Percentiles rank a stretch among this genome's conserved stretches.
Conservation (phyloP, 257 asterid genomes). For the Solanum sparsipilum region DNA sequence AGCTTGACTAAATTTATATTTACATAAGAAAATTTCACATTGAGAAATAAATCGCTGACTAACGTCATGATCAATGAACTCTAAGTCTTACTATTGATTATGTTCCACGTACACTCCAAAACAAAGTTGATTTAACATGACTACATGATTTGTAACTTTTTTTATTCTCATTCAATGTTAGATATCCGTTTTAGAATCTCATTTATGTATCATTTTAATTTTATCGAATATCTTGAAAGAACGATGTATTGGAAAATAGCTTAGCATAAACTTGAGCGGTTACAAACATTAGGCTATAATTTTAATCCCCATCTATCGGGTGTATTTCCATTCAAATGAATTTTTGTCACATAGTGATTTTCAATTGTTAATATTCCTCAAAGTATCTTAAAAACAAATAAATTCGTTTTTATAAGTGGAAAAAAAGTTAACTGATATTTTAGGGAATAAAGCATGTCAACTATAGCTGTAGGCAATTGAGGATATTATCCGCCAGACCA, state of each 20-base stretch:
- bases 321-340: background rate
- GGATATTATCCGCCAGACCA: background rate
- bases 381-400: background rate
- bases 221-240: background rate
- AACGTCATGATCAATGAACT: background rate
- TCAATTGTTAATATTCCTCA: background rate
- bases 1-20: background rate
- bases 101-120: background rate
- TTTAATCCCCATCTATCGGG: background rate
- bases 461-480: background rate
- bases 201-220: background rate
- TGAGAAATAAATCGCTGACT: background rate
- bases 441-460: background rate
- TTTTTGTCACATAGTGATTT: background rate
- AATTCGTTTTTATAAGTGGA: background rate
- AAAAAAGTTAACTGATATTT: background rate
- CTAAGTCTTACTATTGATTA: background rate
- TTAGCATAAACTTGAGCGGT: background rate
- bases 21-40: rapidly evolving
- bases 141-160: no score
- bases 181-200: background rate
- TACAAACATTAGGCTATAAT: background rate
- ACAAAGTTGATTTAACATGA: background rate
- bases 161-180: background rate
- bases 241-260: background rate